Evolutionary conservation across 192 early-diverging fungal species (phyloP), one percentile per base, ranked within the genome.

Genomic region (Chytriomyces confervae): DNA sequence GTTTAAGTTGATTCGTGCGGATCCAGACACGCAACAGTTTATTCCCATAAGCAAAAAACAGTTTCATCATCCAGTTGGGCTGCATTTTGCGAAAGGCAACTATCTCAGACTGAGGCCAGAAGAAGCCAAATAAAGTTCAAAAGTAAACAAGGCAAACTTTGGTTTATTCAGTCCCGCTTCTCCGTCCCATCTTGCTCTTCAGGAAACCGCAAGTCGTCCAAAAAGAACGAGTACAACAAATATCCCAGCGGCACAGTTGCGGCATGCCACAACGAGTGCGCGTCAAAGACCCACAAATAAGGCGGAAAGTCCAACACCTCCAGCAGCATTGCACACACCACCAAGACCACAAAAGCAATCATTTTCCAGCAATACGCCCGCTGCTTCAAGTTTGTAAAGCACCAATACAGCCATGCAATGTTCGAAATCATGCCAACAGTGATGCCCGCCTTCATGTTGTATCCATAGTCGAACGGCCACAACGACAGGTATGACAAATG

Each of bases 271-370:
- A 98, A 79, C 43, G 94, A 86, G 72, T 99, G 97, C 1, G 97
- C 96, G 82, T 99, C 97, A 36, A 98, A 75, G 7, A 90, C 80
- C 27, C 93, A 91, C 73, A 82, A 82, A 6, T 92, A 61, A 5
- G 97, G 96, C 18, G 96, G 87, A 71, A 99, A 99, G 84, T 99
- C 97, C 70, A 96, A 91, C 48, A 95, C 63, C 83, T 99, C 97
- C 11, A 96, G 82, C 49, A 89, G 80, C 89, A 95, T 95, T 16
- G 95, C 94, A n/a, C 90, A 87, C 1, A 92, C 83, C 1, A 94
- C 78, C 6, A 91, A 10, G 0, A 92, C 29, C 88, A 8, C 88
- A 6, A 92, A 13, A 4, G 91, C 69, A 2, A 76, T 76, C 50
- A 84, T 80, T 69, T 86, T 81, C 84, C 84, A 88, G 7, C 81